These are phyloP conservation scores for Petrea volubilis DNA, from an alignment of 257 asterid species.

Conservation along the genomic window DNA sequence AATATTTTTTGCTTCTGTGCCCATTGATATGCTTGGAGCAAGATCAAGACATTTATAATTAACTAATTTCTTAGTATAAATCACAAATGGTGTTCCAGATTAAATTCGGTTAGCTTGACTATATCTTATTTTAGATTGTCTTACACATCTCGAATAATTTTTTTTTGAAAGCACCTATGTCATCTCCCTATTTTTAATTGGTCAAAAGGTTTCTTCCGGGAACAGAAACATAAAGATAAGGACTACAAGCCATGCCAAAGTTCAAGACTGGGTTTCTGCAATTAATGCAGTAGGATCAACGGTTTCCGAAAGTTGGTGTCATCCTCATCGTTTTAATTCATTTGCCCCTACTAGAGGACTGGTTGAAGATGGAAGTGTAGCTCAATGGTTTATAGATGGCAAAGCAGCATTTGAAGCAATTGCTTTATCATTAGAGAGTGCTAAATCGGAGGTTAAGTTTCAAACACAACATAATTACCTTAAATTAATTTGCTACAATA, in stretches of 20 bases:
- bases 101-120: not conserved
- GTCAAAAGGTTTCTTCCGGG: constrained; percentile 67
- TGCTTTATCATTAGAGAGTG: constrained; percentile 78
- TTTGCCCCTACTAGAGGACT: constrained; percentile 87
- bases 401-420: constrained; percentile 90
- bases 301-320: constrained; percentile 77
- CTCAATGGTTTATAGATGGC: constrained; percentile 96
- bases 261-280: constrained; percentile 70
- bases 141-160: not conserved
- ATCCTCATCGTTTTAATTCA: constrained; percentile 78
- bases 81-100: not conserved
- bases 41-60: not conserved
- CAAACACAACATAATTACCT: constrained; percentile 7
- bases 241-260: constrained; percentile 61
- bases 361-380: constrained; percentile 80
- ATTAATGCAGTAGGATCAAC: constrained; percentile 66
- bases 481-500: constrained; percentile 17
- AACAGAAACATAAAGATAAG: constrained; percentile 63
- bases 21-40: not conserved
- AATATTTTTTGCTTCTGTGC: not conserved
- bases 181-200: constrained; percentile 22
- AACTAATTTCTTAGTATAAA: not conserved
- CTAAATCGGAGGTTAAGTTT: constrained; percentile 77
- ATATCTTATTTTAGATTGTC: not conserved
- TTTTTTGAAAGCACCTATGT: constrained; percentile 10